These are phyloP conservation scores for Naganishia kalamii DNA, from an alignment of 768 basidiomycete genomes.

Conservation along the genomic window DNA sequence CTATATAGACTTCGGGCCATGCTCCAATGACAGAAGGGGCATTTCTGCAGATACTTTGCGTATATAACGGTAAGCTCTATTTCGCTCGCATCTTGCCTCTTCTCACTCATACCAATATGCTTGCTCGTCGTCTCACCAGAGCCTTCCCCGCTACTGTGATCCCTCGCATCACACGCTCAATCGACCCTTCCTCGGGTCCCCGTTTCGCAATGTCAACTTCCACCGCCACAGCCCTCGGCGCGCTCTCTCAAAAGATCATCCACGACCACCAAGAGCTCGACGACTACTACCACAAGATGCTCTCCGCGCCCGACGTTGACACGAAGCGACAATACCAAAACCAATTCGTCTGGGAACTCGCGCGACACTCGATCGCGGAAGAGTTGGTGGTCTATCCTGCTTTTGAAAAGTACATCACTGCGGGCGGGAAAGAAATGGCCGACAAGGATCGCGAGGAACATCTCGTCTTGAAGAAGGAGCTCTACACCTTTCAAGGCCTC, in stretches of 20 bases:
- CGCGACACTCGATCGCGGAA: conserved; percentile 29
- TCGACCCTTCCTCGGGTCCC: not conserved
- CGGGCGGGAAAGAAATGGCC: conserved; percentile 24
- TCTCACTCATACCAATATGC: no score
- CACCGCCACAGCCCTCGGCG: not conserved
- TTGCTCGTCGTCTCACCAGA: no score
- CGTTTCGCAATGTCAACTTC: not conserved
- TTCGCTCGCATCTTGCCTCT: no score
- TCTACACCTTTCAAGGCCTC: conserved; percentile 26
- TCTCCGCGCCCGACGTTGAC: conserved; percentile 18
- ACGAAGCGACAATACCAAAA: conserved; percentile 26
- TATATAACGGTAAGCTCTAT: no score
- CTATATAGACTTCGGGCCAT: no score
- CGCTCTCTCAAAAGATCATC: conserved; percentile 12
- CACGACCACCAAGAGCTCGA: conserved; percentile 28
- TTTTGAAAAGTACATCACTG: conserved; percentile 24
- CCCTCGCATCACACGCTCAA: no score
- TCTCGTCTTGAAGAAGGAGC: conserved; percentile 12
- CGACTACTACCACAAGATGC: conserved; percentile 27
- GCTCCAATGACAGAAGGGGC: no score
- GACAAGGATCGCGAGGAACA: conserved; percentile 26
- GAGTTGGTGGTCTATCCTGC: conserved; percentile 30
- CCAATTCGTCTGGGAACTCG: conserved; percentile 30
- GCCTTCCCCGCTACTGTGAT: no score
- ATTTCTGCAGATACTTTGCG: no score